A percentile compares a stretch with the other conserved stretches of the same genome.
Evolutionary conservation across 352 stramenopile genomes (phyloP).

Genomic region (Discostella stelligera): DNA sequence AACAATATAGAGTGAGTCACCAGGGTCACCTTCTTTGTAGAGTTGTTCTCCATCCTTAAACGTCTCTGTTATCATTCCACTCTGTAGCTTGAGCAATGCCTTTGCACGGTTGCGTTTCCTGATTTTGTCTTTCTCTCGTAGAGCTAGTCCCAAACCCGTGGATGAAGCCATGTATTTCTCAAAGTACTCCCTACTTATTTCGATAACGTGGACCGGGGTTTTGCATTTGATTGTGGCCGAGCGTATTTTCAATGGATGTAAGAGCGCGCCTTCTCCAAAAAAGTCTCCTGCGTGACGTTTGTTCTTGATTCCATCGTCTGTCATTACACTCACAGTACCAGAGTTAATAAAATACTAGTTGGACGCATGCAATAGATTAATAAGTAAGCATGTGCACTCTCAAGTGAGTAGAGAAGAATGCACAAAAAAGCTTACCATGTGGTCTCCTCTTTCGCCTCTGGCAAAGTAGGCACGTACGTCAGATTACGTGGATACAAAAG

Average conservation of each 20-base stretch:
- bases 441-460: conserved; percentile 54
- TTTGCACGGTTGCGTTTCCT: conserved; percentile 74
- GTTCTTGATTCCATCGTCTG: conserved; percentile 57
- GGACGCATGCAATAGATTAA: not conserved
- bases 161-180: conserved; percentile 66
- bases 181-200: conserved; percentile 73
- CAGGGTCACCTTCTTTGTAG: conserved; percentile 58
- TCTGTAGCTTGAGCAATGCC: conserved; percentile 68
- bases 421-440: conserved; percentile 45
- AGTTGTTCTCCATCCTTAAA: conserved; percentile 53
- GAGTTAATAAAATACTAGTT: conserved; percentile 69
- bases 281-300: conserved; percentile 59
- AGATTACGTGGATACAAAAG: too few species aligned
- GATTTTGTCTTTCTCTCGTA: conserved; percentile 78
- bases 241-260: conserved; percentile 51
- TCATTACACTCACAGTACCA: conserved; percentile 63
- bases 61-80: conserved; percentile 50
- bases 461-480: too few species aligned
- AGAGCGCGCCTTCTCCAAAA: conserved; percentile 74
- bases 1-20: conserved; percentile 68
- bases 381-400: not conserved
- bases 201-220: conserved; percentile 70
- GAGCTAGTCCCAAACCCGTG: conserved; percentile 36
- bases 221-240: conserved; percentile 65
- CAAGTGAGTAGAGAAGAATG: not conserved